Evolutionary conservation across 148 eudicot genomes (phyloP), one percentile per base, ranked within the genome.

Genomic region (Diospyros kaki): DNA sequence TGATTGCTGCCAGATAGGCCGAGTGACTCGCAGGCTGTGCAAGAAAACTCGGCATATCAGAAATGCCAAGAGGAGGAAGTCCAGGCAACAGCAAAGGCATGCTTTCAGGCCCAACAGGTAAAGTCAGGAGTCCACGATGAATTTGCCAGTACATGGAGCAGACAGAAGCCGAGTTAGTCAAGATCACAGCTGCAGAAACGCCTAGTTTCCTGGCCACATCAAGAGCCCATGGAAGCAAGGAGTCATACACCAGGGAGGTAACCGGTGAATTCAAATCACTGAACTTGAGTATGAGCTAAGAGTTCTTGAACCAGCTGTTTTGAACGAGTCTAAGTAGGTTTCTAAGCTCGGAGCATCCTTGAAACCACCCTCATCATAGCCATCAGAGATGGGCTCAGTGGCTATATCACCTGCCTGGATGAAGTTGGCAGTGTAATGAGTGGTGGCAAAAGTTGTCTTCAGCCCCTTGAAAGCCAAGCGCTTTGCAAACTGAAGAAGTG

Each of bases 1-100:
- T 14, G 42, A 81, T 68, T 67, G 50, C 48, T 2, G 68, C 71
- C 9, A 81, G 52, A 65, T 76, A 80, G 46, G 62, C 73, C 14
- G 79, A 41, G 60, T 42, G 68, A 41, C 46, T 11, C 11, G 3
- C 59, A 52, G 69, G 70, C 17, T 46, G 43, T 18, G 44, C 80
- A 59, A 72, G 42, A 28, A 71, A 72, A 59, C 66, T 59, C 3
- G 75, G 75, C 75, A 58, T 10, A 59, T 72, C 43, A 59, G 43
- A 72, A 12, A 58, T 11, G 2, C 52, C 71, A 9, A 71, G 52
- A n/a, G 58, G 41, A 51, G 58, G 56, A 18, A 68, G 15, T 2
- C 56, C 56, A 28, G 71, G 71, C 41, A 50, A 8, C 39, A 40
- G 17, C 10, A 60, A 45, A n/a, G 40, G 71, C 41, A 44, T 2